These are phyloP conservation scores for Colletotrichum falcatum DNA, from an alignment of 2,329 filamentous ascomycete species.

Conservation along the genomic window DNA sequence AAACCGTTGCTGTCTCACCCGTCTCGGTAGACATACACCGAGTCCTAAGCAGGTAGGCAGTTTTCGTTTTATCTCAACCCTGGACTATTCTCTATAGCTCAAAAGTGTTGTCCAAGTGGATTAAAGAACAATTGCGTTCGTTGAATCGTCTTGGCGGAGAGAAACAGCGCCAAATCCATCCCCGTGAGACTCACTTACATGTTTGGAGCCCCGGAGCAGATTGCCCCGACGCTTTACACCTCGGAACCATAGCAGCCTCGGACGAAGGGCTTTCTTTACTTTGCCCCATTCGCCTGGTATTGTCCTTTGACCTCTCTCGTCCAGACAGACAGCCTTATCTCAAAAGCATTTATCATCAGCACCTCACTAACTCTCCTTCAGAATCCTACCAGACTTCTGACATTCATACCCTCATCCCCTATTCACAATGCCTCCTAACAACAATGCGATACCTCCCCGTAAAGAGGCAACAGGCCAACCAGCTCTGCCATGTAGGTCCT, in stretches of 20 bases:
- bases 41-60: slow-evolving; percentile 17
- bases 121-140: not conserved
- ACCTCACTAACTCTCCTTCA: slow-evolving; percentile 19
- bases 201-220: not conserved
- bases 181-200: not conserved
- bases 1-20: slow-evolving; percentile 7
- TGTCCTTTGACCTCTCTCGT: not conserved
- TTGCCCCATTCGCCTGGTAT: not conserved
- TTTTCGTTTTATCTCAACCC: not conserved
- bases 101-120: not conserved
- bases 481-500: slow-evolving; percentile 80
- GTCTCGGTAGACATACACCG: slow-evolving; percentile 16
- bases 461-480: slow-evolving; percentile 88
- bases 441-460: slow-evolving; percentile 81
- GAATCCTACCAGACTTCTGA: not conserved
- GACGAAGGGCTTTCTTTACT: not conserved
- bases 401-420: not conserved
- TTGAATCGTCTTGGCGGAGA: too few relatives aligned
- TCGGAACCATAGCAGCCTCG: too few relatives aligned
- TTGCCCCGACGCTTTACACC: slow-evolving; percentile 1
- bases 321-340: slow-evolving; percentile 18
- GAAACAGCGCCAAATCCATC: not conserved
- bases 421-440: slow-evolving; percentile 86
- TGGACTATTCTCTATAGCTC: not conserved
- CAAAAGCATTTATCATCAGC: slow-evolving; percentile 42